A percentile compares a stretch with the other conserved stretches of the same genome.
Conservation (phyloP, 1,284 basidiomycete species). For the Papiliotrema flavescens region DNA sequence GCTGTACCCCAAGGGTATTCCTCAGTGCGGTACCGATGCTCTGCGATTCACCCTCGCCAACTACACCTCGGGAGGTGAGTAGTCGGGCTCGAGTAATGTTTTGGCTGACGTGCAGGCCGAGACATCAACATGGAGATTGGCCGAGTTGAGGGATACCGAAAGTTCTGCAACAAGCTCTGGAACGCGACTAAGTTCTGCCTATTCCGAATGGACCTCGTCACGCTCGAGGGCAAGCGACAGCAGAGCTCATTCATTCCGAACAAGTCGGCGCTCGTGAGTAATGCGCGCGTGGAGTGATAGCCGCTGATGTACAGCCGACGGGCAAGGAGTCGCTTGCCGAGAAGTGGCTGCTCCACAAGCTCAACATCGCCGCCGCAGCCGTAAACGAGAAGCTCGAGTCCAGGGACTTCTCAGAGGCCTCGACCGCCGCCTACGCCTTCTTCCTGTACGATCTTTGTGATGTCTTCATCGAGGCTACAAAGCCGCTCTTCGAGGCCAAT, state of each 20-base stretch:
- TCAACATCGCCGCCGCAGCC: slow-evolving; percentile 74
- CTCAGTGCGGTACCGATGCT: slow-evolving; percentile 97
- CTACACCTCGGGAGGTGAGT: slow-evolving; percentile 74
- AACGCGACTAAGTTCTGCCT: slow-evolving; percentile 99
- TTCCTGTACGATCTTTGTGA: slow-evolving; percentile 99
- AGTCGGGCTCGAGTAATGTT: not conserved
- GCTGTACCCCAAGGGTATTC: slow-evolving; percentile 98
- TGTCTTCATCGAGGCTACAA: slow-evolving; percentile 99
- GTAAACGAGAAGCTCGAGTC: slow-evolving; percentile 73
- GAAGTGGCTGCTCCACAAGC: slow-evolving; percentile 92
- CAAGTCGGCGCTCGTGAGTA: slow-evolving; percentile 61
- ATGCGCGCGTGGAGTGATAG: too few species aligned
- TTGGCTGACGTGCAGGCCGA: slow-evolving; percentile 56
- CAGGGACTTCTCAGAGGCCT: slow-evolving; percentile 91
- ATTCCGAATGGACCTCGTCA: slow-evolving; percentile 72
- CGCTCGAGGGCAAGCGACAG: slow-evolving; percentile 45
- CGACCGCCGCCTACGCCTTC: slow-evolving; percentile 82
- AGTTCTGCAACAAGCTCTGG: slow-evolving; percentile 99
- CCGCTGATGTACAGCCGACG: slow-evolving; percentile 59
- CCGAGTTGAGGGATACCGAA: slow-evolving; percentile 97
- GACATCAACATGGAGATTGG: slow-evolving; percentile 96
- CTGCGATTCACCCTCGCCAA: slow-evolving; percentile 92
- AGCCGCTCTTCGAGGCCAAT: slow-evolving; percentile 84
- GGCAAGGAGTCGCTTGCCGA: slow-evolving; percentile 90
- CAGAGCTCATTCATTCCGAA: slow-evolving; percentile 69